Evolutionary conservation across 371 early-diverging fungal genomes (phyloP), one percentile per base, ranked within the genome.

Genomic region (Apophysomyces ossiformis): DNA sequence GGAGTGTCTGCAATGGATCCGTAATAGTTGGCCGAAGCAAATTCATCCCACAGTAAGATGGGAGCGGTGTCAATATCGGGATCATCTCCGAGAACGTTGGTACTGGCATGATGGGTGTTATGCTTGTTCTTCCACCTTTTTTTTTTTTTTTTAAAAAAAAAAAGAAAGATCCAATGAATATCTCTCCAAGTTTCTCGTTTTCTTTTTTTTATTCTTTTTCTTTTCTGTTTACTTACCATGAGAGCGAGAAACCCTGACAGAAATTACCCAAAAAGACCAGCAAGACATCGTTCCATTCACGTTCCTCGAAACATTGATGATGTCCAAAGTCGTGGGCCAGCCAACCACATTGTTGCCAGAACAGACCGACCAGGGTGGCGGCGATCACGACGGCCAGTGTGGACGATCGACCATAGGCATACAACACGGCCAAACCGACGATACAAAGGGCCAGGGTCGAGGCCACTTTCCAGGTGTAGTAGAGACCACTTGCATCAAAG

Each of bases 91-190:
- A 91, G 91, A 61, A 95, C 88, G 69, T 95, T 95, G 63, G 94
- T 92, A 5, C 88, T 86, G 11, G 89, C 89, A 73, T 95, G 95
- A 70, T 95, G 95, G 8, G 94, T 93, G 79, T 90, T 92, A 83
- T 95, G 95, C 85, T 95, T 94, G 78, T 94, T 87, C 77, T 93
- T 93, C 95, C 95, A 95, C 79, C 87, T n/a, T n/a, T n/a, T n/a
- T n/a, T n/a, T n/a, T n/a, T n/a, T n/a, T n/a, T n/a, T 86, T 12
- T 38, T 12, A 37, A 69, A 60, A 77, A 72, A 37, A 77, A 67
- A 68, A 73, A 73, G 47, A 68, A 67, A 68, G 4, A 60, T 18
- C 16, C 21, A 44, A 21, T 50, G 36, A n/a, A 3, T 26, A 50
- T 43, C 26, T n/a, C 12, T 7, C 36, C 16, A 8, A 4, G 18